These are phyloP conservation scores for Bipolaris cookei DNA, from an alignment of 2,329 filamentous ascomycete species.

Conservation along the genomic window DNA sequence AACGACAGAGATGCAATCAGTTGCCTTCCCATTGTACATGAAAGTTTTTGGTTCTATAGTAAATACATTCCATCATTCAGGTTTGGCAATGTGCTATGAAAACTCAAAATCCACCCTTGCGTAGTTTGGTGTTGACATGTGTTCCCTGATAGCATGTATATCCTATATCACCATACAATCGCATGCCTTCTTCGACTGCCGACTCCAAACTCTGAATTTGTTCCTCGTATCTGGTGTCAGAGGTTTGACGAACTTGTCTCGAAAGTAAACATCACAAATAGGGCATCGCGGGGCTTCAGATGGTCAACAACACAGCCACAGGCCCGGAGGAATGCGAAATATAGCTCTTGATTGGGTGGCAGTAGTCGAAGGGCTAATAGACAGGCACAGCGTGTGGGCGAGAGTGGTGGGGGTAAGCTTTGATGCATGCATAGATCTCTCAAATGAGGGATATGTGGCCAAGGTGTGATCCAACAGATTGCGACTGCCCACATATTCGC, in stretches of 20 bases:
- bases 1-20: no score
- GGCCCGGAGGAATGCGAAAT: constrained; percentile 48
- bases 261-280: constrained; percentile 48
- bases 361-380: background rate
- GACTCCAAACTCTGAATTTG: constrained; percentile 25
- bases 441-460: constrained; percentile 54
- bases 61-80: no score
- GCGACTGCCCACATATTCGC: constrained; percentile 49
- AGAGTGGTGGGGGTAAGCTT: constrained; percentile 35
- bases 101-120: no score
- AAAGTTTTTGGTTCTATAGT: no score
- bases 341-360: constrained; percentile 8
- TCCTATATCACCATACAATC: background rate
- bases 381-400: constrained; percentile 29
- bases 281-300: constrained; percentile 46
- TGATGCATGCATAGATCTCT: constrained; percentile 43
- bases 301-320: constrained; percentile 48
- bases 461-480: constrained; percentile 56
- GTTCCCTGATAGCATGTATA: no score
- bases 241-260: constrained; percentile 24
- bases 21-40: no score
- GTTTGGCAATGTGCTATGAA: no score
- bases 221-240: constrained; percentile 21
- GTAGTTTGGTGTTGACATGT: no score
- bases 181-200: constrained; percentile 12